phyloP scores from a whole-genome alignment of 148 eudicot genomes.

The Polygonum maritimum region DNA sequence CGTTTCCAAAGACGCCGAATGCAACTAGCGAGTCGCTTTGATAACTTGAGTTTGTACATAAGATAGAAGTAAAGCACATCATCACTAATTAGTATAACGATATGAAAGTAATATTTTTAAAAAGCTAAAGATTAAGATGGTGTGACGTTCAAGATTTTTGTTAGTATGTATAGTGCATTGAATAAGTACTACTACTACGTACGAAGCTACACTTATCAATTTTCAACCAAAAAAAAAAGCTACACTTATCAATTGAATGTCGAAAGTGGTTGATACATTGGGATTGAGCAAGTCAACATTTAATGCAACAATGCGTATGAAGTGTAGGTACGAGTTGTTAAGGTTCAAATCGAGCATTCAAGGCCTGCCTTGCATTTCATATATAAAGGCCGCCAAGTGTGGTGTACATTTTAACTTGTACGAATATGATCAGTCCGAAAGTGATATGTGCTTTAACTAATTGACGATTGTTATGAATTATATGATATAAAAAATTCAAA shows the following conservation, averaged over 20 bases:
- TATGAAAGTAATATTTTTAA: too few species aligned
- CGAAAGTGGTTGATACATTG: not conserved
- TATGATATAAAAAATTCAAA: too few species aligned
- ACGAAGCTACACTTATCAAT: not conserved
- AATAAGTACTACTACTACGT: not conserved
- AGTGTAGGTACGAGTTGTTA: not conserved
- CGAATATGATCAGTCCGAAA: not conserved
- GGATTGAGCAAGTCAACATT: not conserved
- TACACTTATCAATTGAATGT: not conserved
- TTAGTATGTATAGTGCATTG: not conserved
- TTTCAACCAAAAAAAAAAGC: too few species aligned
- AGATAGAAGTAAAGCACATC: not conserved
- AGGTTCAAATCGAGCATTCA: not conserved
- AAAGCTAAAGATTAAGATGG: too few species aligned
- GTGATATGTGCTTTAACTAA: not conserved
- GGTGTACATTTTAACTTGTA: not conserved
- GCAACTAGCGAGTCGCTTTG: constrained; percentile 18
- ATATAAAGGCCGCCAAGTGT: not conserved
- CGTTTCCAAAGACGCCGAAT: constrained; percentile 32
- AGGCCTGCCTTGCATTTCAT: not conserved
- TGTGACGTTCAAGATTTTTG: too few species aligned
- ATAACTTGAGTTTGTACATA: constrained; percentile 19
- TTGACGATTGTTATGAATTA: too few species aligned
- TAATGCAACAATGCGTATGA: not conserved
- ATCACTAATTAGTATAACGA: not conserved